Percentiles rank a stretch among this genome's conserved stretches.
Evolutionary conservation across 2,329 filamentous ascomycete species (phyloP).

Genomic region (Emergomyces pasteurianus): DNA sequence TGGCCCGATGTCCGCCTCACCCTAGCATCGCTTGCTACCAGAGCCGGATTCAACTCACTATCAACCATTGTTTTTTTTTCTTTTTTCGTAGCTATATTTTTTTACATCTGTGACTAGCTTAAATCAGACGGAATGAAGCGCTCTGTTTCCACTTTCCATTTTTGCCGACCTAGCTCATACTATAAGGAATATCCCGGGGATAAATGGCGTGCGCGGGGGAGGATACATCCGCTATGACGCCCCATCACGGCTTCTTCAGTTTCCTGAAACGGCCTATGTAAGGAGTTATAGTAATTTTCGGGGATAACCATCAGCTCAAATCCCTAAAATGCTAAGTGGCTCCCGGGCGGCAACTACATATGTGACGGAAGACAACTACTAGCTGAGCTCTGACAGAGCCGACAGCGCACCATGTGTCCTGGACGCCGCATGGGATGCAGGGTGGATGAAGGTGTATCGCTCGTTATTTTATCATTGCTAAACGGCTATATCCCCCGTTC

Average conservation of each 20-base stretch:
- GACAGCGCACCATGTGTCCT: not conserved
- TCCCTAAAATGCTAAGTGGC: not conserved
- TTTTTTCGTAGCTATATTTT: not conserved
- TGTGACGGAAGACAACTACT: not conserved
- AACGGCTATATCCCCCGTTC: not conserved
- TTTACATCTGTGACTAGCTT: not conserved
- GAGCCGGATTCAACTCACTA: not conserved
- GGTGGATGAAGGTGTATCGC: not conserved
- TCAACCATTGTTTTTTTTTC: no score
- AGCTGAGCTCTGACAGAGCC: not conserved
- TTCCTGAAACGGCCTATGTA: not conserved
- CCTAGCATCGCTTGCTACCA: not conserved
- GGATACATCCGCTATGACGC: not conserved
- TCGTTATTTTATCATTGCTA: not conserved
- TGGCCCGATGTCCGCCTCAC: not conserved
- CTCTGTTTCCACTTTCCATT: not conserved
- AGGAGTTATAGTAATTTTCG: not conserved
- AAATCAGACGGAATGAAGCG: not conserved
- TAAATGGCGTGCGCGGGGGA: not conserved
- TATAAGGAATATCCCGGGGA: not conserved
- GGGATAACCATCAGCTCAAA: not conserved
- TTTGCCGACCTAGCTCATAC: not conserved
- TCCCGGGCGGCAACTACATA: not conserved
- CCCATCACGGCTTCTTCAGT: not conserved
- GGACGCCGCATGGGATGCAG: not conserved